phyloP scores from a whole-genome alignment of 2,329 filamentous ascomycete species.

The Triangularia setosa region DNA sequence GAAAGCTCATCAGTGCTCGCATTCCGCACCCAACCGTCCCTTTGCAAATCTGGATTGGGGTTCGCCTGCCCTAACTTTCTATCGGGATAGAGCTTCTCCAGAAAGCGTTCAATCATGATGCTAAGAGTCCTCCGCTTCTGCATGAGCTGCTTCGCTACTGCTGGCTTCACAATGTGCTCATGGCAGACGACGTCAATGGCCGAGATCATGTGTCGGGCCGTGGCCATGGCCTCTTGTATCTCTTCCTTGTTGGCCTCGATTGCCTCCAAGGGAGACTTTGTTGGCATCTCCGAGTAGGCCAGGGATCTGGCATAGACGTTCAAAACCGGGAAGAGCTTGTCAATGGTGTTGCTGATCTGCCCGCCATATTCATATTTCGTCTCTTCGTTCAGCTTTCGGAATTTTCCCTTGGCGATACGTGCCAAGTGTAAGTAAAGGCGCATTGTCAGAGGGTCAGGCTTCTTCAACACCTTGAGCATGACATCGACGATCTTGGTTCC shows the following conservation, averaged over 20 bases:
- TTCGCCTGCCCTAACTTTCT: not conserved
- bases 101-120: constrained; percentile 29
- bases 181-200: constrained; percentile 42
- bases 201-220: constrained; percentile 44
- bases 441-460: constrained; percentile 50
- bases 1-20: not conserved
- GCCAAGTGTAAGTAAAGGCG: constrained; percentile 55
- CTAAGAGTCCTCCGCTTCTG: constrained; percentile 30
- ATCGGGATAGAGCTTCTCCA: constrained; percentile 18
- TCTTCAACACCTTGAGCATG: constrained; percentile 48
- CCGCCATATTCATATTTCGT: constrained; percentile 40
- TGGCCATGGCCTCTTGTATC: constrained; percentile 41
- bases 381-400: constrained; percentile 29
- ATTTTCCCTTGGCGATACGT: constrained; percentile 42
- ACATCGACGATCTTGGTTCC: constrained; percentile 61
- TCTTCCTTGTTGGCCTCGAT: constrained; percentile 29
- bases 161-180: constrained; percentile 33
- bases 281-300: constrained; percentile 32
- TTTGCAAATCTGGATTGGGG: not conserved
- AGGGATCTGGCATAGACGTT: constrained; percentile 31
- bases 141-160: constrained; percentile 27
- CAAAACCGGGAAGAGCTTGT: constrained; percentile 49
- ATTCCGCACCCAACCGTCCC: not conserved
- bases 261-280: constrained; percentile 25
- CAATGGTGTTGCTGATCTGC: constrained; percentile 49